Conservation (phyloP, 441 rosid species). For the Brassica hybrid region DNA sequence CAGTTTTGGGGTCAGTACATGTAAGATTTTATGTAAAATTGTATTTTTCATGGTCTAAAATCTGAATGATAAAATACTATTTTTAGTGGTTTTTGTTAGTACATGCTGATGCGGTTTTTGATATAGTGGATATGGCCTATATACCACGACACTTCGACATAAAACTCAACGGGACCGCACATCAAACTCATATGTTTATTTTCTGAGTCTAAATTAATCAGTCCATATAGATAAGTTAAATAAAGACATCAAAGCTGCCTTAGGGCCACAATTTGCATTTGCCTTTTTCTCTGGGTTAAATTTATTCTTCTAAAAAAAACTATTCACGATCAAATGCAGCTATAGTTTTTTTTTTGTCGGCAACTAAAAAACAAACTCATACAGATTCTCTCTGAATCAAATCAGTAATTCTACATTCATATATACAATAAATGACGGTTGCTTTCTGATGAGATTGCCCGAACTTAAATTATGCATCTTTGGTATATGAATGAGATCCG, state of each 20-base stretch:
- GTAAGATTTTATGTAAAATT: constrained; percentile 28
- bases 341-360: too few species aligned
- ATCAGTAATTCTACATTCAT: too few species aligned
- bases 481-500: too few species aligned
- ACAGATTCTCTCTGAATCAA: too few species aligned
- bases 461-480: too few species aligned
- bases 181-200: constrained; percentile 20
- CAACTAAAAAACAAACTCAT: too few species aligned
- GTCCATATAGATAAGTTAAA: background rate
- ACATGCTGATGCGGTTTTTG: constrained; percentile 13
- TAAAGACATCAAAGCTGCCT: background rate
- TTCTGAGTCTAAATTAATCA: background rate
- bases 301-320: too few species aligned
- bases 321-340: too few species aligned
- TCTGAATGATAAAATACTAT: background rate
- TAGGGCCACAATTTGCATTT: background rate
- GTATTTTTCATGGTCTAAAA: background rate
- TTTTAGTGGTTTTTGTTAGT: constrained; percentile 6
- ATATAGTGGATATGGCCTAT: constrained; percentile 6
- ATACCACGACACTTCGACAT: constrained; percentile 33
- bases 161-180: constrained; percentile 28
- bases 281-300: background rate
- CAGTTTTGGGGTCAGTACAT: constrained; percentile 41
- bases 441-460: too few species aligned
- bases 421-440: too few species aligned